Evolutionary conservation across 148 eudicot genomes (phyloP).

Genomic region (Limonium bicolor): DNA sequence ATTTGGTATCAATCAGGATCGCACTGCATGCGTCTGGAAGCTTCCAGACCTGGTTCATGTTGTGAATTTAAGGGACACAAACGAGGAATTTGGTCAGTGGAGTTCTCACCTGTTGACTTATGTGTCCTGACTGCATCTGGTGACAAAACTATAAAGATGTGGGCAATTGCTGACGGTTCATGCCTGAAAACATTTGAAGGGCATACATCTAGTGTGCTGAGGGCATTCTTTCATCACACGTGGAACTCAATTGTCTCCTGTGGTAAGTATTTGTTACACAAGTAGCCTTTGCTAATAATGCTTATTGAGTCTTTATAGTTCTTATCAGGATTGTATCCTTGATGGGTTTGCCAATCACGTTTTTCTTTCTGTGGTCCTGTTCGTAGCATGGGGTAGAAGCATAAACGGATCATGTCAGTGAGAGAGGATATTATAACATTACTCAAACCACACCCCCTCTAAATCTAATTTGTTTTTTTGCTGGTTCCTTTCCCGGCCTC

Average conservation of each 20-base stretch:
- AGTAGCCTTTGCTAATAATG: no score
- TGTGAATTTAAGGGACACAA: slow-evolving; percentile 80
- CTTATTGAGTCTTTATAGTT: no score
- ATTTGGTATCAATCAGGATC: no score
- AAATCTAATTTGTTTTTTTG: no score
- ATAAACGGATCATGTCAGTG: no score
- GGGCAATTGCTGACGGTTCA: slow-evolving; percentile 87
- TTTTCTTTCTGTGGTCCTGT: no score
- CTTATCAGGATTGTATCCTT: no score
- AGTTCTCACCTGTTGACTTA: slow-evolving; percentile 89
- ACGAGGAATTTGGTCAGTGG: slow-evolving; percentile 91
- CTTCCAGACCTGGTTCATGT: slow-evolving; percentile 76
- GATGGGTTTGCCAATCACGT: no score
- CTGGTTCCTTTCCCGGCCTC: no score
- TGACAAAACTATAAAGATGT: slow-evolving; percentile 87
- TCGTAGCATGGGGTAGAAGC: no score
- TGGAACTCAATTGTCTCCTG: slow-evolving; percentile 88
- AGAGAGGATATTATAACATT: no score
- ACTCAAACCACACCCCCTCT: no score
- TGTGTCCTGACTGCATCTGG: slow-evolving; percentile 93
- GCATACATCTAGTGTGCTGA: slow-evolving; percentile 77
- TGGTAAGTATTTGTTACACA: slow-evolving; percentile 33
- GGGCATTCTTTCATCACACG: slow-evolving; percentile 72
- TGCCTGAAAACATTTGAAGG: slow-evolving; percentile 95
- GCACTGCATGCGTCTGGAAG: slow-evolving; percentile 82